These are phyloP conservation scores for Citrus trifoliata DNA, from an alignment of 345 rosid species.

Conservation along the genomic window DNA sequence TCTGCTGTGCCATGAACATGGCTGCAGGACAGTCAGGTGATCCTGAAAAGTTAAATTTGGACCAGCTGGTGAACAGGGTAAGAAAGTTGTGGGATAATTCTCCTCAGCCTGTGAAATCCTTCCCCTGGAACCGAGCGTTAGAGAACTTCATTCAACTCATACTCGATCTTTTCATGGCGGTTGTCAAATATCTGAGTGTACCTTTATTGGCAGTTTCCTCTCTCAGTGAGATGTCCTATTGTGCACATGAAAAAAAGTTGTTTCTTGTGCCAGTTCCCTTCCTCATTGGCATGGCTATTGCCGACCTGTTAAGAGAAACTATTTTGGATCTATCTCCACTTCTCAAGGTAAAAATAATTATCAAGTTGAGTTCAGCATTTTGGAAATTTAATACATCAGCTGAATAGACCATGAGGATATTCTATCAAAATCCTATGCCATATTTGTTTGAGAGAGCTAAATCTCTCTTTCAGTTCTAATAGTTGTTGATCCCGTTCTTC, in stretches of 20 bases:
- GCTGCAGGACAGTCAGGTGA: slow-evolving; percentile 62
- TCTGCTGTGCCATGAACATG: slow-evolving; percentile 55
- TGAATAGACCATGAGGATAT: background rate
- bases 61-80: slow-evolving; percentile 40
- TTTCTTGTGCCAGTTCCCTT: slow-evolving; percentile 63
- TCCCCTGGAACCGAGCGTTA: slow-evolving; percentile 75
- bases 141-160: slow-evolving; percentile 70
- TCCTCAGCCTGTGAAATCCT: slow-evolving; percentile 76
- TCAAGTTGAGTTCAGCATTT: slow-evolving; percentile 2
- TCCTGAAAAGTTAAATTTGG: slow-evolving; percentile 45
- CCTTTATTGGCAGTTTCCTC: slow-evolving; percentile 74
- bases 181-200: slow-evolving; percentile 60
- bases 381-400: background rate
- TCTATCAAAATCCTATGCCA: background rate
- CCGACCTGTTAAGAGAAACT: slow-evolving; percentile 50
- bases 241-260: slow-evolving; percentile 84
- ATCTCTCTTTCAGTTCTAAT: background rate
- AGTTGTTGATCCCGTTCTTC: background rate
- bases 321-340: slow-evolving; percentile 63
- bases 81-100: slow-evolving; percentile 55
- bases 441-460: background rate
- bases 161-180: slow-evolving; percentile 64
- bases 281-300: slow-evolving; percentile 59
- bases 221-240: slow-evolving; percentile 94
- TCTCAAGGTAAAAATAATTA: slow-evolving; percentile 55